Conservation (phyloP, 2,329 filamentous ascomycete genomes). For the Shiraia bambusicola region DNA sequence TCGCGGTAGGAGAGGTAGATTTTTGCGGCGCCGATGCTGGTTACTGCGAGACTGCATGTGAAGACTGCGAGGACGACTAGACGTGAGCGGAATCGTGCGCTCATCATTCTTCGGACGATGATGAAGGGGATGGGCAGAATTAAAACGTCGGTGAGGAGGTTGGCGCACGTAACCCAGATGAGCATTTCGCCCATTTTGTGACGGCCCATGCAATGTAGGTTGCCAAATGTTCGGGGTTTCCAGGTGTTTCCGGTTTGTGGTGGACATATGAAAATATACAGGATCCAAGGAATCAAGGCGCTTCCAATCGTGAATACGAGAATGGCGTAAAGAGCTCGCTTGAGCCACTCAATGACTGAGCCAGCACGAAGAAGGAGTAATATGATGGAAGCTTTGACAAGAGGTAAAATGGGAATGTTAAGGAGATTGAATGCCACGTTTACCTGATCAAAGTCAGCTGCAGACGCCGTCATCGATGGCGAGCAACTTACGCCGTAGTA, state of each 20-base stretch:
- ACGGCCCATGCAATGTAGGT: conserved; percentile 42
- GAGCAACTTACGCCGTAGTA: conserved; percentile 34
- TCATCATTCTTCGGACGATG: conserved; percentile 45
- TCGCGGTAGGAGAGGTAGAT: conserved; percentile 46
- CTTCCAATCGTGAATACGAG: conserved; percentile 40
- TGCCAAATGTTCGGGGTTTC: conserved; percentile 42
- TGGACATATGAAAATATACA: conserved; percentile 46
- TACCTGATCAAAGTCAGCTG: conserved; percentile 23
- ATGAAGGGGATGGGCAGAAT: conserved; percentile 47
- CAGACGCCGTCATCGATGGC: not conserved
- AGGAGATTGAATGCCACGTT: conserved; percentile 43
- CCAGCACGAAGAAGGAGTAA: conserved; percentile 43
- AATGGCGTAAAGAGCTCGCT: conserved; percentile 41
- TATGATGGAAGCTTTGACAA: conserved; percentile 46
- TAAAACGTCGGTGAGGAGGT: conserved; percentile 44
- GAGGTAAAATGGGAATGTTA: conserved; percentile 44
- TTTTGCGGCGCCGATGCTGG: conserved; percentile 43
- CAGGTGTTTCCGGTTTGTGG: conserved; percentile 44
- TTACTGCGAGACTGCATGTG: conserved; percentile 45
- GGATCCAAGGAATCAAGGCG: conserved; percentile 40
- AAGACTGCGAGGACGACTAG: conserved; percentile 44
- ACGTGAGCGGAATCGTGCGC: conserved; percentile 41
- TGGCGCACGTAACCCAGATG: conserved; percentile 46
- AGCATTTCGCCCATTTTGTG: conserved; percentile 42
- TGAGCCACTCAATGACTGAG: conserved; percentile 43